A percentile compares a stretch with the other conserved stretches of the same genome.
phyloP scores from a whole-genome alignment of 139 green algal species.

The Chlorella sp. region DNA sequence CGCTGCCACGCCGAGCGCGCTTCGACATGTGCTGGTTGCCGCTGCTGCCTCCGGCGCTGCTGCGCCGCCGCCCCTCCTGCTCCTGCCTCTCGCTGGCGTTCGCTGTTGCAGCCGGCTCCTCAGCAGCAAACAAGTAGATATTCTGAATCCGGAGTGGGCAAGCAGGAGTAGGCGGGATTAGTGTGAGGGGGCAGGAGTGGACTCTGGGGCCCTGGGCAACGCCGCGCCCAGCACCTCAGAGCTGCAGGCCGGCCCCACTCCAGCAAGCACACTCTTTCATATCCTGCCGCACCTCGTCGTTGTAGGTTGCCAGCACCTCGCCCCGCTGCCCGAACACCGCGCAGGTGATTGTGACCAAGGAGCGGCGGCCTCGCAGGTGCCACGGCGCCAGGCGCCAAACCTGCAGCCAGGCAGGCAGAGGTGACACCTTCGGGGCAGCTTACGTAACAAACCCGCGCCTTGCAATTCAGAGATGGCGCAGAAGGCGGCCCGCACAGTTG shows the following conservation, averaged over 20 bases:
- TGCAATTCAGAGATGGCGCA: too few species aligned
- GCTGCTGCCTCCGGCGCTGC: background rate
- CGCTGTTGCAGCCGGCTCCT: background rate
- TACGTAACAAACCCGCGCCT: too few species aligned
- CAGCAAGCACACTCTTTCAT: too few species aligned
- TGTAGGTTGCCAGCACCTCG: slow-evolving; percentile 51
- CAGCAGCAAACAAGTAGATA: too few species aligned
- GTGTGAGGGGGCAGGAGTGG: too few species aligned
- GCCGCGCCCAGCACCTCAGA: too few species aligned
- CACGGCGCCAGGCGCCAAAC: slow-evolving; percentile 34
- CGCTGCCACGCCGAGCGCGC: background rate
- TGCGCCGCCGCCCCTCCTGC: background rate
- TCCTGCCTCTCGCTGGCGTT: background rate
- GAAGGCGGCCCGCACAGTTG: too few species aligned
- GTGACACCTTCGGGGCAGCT: too few species aligned
- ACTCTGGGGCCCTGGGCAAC: too few species aligned
- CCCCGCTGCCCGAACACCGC: slow-evolving; percentile 39
- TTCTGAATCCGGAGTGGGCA: too few species aligned
- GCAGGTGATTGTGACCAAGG: slow-evolving; percentile 38
- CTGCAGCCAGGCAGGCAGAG: slow-evolving; percentile 10
- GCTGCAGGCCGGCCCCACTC: too few species aligned
- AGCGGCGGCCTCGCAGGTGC: slow-evolving; percentile 22
- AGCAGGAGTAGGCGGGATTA: too few species aligned
- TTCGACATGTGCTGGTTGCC: background rate
- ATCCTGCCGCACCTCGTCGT: slow-evolving; percentile 24